A percentile compares a stretch with the other conserved stretches of the same genome.
Conservation (phyloP, 768 basidiomycete genomes). For the Boletus coccyginus region DNA sequence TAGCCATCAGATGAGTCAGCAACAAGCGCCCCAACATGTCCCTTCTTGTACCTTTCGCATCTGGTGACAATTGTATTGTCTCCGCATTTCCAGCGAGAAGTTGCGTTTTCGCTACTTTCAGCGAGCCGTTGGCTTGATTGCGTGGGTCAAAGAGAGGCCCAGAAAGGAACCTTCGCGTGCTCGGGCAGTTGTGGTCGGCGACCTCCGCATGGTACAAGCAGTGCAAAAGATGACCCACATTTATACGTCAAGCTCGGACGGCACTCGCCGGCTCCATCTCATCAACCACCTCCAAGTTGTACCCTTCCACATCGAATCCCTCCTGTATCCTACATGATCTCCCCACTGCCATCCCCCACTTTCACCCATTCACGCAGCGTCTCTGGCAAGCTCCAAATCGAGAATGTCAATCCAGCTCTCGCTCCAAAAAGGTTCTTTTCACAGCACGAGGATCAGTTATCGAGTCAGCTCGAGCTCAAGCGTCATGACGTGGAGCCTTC, state of each 20-base stretch:
- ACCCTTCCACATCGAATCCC: constrained; percentile 1
- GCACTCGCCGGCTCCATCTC: constrained; percentile 10
- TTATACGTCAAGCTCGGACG: constrained; percentile 23
- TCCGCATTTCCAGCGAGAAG: constrained; percentile 1
- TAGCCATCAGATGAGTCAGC: constrained; percentile 13
- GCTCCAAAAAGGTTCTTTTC: constrained; percentile 22
- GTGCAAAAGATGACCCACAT: constrained; percentile 25
- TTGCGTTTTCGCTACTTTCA: not conserved
- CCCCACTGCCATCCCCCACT: constrained; percentile 5
- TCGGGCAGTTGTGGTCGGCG: constrained; percentile 7
- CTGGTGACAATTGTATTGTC: not conserved
- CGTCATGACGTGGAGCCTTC: constrained; percentile 9
- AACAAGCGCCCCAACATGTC: constrained; percentile 1
- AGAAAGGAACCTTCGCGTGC: not conserved
- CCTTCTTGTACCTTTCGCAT: constrained; percentile 6
- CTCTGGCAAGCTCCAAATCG: not conserved
- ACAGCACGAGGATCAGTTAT: constrained; percentile 14
- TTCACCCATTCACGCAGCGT: not conserved
- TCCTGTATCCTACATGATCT: constrained; percentile 23
- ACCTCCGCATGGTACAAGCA: constrained; percentile 21
- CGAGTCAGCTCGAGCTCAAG: constrained; percentile 15
- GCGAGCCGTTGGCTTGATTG: not conserved
- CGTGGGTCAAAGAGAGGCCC: not conserved
- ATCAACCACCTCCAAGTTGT: constrained; percentile 5
- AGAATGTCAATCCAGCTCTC: constrained; percentile 13